Evolutionary conservation across 495 filamentous ascomycete genomes (phyloP), one percentile per base, ranked within the genome.

Genomic region (Tuber aestivum): DNA sequence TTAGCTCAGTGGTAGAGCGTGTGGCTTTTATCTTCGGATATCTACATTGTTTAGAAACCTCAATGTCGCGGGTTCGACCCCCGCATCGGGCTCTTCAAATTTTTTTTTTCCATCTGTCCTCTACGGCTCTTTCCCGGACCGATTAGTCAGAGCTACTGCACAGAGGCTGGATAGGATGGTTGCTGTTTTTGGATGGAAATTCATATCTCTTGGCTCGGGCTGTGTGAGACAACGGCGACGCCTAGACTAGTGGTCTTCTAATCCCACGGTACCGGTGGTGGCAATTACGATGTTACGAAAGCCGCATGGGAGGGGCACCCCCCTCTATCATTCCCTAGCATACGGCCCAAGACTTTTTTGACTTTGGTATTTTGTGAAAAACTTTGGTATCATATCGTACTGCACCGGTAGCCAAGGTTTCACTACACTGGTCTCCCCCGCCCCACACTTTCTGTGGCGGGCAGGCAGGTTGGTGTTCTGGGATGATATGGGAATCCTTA

Each of bases 21-120:
- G 56, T 65, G 56, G 56, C 56, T 65, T 65, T 65, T 65, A 65
- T 65, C 56, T 65, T 35, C 27, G 56, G 56, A 65, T 65, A 65
- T 65, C 56, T 65, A 14, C 56, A 35, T 65, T 65, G 56, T 65
- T 65, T 14, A 65, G 56, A 65, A 65, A 79, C 78, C 78, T 79
- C 78, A 79, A 79, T 79, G 78, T 79, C 78, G 78, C 78, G 78
- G 78, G 78, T 79, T 79, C 78, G 78, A 79, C 78, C 78, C 78
- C 78, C 78, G 78, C 78, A 79, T 79, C 78, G 78, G 78, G 78
- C 78, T 79, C 70, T 18, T 20, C 3, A n/a, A 18, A 40, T 40
- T 65, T 65, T 65, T 65, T 35, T 65, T 16, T n/a, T 12, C 16
- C n/a, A n/a, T n/a, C n/a, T n/a, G 18, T 65, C 35, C 35, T 65